Evolutionary conservation across 176 grass and related monocot genomes (phyloP).

Genomic region (Calamus simplicifolius): DNA sequence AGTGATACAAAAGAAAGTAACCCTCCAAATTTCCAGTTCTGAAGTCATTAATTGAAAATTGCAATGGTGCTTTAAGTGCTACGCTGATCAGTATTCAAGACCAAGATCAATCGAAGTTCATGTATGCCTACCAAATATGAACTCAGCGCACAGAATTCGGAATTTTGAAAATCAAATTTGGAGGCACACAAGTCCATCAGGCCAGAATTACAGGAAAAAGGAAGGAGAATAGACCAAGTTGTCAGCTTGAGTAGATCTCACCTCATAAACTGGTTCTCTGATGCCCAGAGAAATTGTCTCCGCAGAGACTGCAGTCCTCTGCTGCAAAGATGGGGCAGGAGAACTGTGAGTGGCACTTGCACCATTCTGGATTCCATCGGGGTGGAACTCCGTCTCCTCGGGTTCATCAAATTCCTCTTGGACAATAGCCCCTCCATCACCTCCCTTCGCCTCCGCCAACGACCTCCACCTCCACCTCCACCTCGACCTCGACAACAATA

Average conservation of each 20-base stretch:
- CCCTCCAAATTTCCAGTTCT: no score
- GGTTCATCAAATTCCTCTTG: slow-evolving; percentile 26
- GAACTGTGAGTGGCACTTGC: not conserved
- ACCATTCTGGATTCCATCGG: slow-evolving; percentile 12
- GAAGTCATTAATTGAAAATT: no score
- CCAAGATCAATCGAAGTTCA: no score
- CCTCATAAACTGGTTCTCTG: slow-evolving; percentile 90
- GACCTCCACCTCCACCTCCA: not conserved
- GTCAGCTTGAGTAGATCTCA: slow-evolving; percentile 7
- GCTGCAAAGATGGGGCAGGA: not conserved
- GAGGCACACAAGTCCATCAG: not conserved
- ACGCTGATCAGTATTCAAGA: no score
- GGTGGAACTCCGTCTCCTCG: slow-evolving; percentile 4
- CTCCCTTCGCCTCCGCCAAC: slow-evolving; percentile 23
- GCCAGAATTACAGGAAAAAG: not conserved
- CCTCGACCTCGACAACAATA: slow-evolving; percentile 10
- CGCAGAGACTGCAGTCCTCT: slow-evolving; percentile 7
- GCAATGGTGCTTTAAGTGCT: no score
- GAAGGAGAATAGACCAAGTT: slow-evolving; percentile 4
- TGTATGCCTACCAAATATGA: no score
- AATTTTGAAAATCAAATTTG: not conserved
- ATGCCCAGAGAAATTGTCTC: slow-evolving; percentile 81
- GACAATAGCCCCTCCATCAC: slow-evolving; percentile 22
- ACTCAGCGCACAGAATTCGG: no score
- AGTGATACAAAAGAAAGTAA: no score